Conservation (phyloP, 2,329 filamentous ascomycete species). For the Raffaelea arxii region DNA sequence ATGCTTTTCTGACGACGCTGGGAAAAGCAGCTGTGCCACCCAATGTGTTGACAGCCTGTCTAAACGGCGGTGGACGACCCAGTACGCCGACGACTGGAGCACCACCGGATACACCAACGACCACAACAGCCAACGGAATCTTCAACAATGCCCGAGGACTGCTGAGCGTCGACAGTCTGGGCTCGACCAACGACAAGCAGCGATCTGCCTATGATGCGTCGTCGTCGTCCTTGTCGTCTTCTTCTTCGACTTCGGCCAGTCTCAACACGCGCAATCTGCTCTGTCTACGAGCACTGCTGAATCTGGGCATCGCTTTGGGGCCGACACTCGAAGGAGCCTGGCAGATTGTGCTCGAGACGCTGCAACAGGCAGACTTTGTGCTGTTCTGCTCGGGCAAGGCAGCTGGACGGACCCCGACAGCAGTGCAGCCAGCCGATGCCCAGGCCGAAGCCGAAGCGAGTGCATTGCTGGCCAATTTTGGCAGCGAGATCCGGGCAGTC, state of each 20-base stretch:
- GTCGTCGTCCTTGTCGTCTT: conserved; percentile 46
- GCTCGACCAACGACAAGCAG: too few species aligned
- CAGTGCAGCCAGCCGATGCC: conserved; percentile 34
- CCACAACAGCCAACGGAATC: conserved; percentile 47
- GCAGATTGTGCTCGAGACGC: conserved; percentile 82
- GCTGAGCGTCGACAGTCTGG: conserved; percentile 62
- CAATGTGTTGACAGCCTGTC: conserved; percentile 56
- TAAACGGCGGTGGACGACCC: conserved; percentile 38
- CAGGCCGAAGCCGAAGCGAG: conserved; percentile 41
- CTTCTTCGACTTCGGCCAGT: conserved; percentile 43
- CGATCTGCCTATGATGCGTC: too few species aligned
- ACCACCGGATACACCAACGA: conserved; percentile 41
- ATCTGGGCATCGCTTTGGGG: conserved; percentile 86
- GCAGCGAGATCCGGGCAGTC: conserved; percentile 74
- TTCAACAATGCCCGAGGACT: conserved; percentile 63
- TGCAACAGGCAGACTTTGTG: conserved; percentile 88
- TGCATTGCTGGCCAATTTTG: conserved; percentile 55
- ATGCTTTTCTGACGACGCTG: conserved; percentile 89
- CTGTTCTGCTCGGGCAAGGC: conserved; percentile 55
- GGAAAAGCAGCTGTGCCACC: conserved; percentile 88
- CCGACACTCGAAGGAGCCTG: conserved; percentile 79
- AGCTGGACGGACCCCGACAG: conserved; percentile 40
- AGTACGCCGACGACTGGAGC: conserved; percentile 30
- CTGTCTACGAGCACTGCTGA: conserved; percentile 84
- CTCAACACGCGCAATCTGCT: conserved; percentile 84